A percentile compares a stretch with the other conserved stretches of the same genome.
phyloP scores from a whole-genome alignment of 495 filamentous ascomycete genomes.

The Hypoxylon subgilvum region DNA sequence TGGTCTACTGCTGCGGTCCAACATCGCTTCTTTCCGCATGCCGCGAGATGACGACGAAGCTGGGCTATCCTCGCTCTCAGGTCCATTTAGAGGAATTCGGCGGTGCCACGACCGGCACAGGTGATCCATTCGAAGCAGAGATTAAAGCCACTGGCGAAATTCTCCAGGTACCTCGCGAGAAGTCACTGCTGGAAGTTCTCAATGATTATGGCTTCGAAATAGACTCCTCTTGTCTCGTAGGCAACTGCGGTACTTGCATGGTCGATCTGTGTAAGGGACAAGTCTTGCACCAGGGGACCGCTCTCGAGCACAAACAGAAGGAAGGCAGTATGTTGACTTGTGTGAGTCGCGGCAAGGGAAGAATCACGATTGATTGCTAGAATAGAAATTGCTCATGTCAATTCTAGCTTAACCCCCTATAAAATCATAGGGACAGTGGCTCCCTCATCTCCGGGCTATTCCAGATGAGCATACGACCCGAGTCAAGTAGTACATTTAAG shows the following conservation, averaged over 20 bases:
- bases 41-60: conserved; percentile 20
- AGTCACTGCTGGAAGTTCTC: conserved; percentile 50
- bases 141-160: conserved; percentile 37
- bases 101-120: conserved; percentile 30
- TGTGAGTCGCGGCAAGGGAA: conserved; percentile 47
- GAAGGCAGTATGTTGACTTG: conserved; percentile 47
- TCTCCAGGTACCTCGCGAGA: conserved; percentile 43
- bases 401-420: not conserved
- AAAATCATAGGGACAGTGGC: too few relatives aligned
- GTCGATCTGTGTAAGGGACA: conserved; percentile 49
- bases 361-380: conserved; percentile 42
- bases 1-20: conserved; percentile 41
- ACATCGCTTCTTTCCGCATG: conserved; percentile 30
- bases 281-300: conserved; percentile 52
- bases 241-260: conserved; percentile 55
- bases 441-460: too few relatives aligned
- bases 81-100: conserved; percentile 40
- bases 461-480: too few relatives aligned
- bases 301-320: conserved; percentile 47
- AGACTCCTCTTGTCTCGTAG: conserved; percentile 52
- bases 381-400: not conserved
- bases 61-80: conserved; percentile 35
- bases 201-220: conserved; percentile 52
- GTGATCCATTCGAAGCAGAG: conserved; percentile 42
- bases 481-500: too few relatives aligned